phyloP scores from a whole-genome alignment of 306 rosid genomes.

The Hippophae gyantsensis region DNA sequence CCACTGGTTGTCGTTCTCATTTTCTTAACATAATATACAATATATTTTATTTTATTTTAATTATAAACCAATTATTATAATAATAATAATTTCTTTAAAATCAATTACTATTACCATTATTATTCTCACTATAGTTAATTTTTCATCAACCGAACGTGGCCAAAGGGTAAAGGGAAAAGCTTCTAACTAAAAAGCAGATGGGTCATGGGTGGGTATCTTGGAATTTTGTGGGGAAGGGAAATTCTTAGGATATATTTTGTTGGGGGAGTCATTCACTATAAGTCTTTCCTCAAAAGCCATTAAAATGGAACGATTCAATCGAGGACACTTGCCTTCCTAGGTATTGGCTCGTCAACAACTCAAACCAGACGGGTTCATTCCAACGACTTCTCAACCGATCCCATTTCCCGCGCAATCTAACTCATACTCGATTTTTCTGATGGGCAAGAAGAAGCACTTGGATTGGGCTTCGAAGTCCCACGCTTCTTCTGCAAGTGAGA shows the following conservation, averaged over 20 bases:
- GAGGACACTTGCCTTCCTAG: not conserved
- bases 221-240: constrained; percentile 17
- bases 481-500: constrained; percentile 15
- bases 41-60: no score
- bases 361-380: not conserved
- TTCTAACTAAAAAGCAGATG: no score
- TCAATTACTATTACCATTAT: no score
- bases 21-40: no score
- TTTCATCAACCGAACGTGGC: no score
- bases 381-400: no score
- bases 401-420: constrained; percentile 6
- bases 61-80: no score
- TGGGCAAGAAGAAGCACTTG: constrained; percentile 24
- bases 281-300: not conserved
- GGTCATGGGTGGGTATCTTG: no score
- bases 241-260: not conserved
- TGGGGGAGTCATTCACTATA: not conserved
- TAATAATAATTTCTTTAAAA: no score
- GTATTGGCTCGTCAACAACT: not conserved
- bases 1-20: no score
- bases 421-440: not conserved
- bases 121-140: no score
- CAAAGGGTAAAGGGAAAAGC: no score
- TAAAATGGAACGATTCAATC: not conserved
- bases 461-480: constrained; percentile 17